A percentile compares a stretch with the other conserved stretches of the same genome.
These are phyloP conservation scores for Pseudoneurospora amorphoporcata DNA, from an alignment of 495 filamentous ascomycete genomes.

Conservation along the genomic window DNA sequence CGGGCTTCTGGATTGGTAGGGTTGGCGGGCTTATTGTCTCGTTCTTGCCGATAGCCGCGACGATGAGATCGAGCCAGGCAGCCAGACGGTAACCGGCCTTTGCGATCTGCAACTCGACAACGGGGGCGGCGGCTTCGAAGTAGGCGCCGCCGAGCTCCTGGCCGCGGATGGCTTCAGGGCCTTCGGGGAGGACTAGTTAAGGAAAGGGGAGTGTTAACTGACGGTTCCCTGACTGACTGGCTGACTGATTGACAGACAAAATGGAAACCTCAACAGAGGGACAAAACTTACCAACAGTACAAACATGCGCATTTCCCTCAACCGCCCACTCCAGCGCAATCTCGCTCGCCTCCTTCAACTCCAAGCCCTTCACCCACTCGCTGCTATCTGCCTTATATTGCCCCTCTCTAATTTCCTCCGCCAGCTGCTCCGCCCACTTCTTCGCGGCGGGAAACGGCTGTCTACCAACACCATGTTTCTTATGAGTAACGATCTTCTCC, in stretches of 20 bases:
- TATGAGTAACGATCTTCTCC: slow-evolving; percentile 46
- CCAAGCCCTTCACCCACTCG: slow-evolving; percentile 41
- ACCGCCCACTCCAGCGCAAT: slow-evolving; percentile 50
- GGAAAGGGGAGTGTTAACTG: neutral
- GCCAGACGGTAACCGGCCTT: slow-evolving; percentile 63
- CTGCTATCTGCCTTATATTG: slow-evolving; percentile 29
- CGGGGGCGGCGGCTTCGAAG: slow-evolving; percentile 51
- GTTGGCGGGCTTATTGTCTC: neutral
- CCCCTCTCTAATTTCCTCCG: slow-evolving; percentile 41
- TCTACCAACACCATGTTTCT: slow-evolving; percentile 11
- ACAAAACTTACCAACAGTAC: slow-evolving; percentile 33
- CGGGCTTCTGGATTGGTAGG: neutral
- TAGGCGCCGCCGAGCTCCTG: slow-evolving; percentile 54
- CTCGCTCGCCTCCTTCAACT: slow-evolving; percentile 36
- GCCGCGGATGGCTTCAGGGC: slow-evolving; percentile 39
- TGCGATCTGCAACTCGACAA: slow-evolving; percentile 64
- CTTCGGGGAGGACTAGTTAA: slow-evolving; percentile 44
- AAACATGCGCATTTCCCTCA: slow-evolving; percentile 52
- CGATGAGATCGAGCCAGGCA: slow-evolving; percentile 49
- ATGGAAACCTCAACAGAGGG: neutral
- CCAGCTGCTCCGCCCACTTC: slow-evolving; percentile 42
- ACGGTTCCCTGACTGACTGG: neutral
- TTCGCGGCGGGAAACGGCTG: slow-evolving; percentile 35
- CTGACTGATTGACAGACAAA: neutral
- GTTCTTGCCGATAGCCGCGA: slow-evolving; percentile 12